A percentile compares a stretch with the other conserved stretches of the same genome.
These are phyloP conservation scores for Polyrhizophydium stewartii DNA, from an alignment of 371 early-diverging fungal species.

Conservation along the genomic window DNA sequence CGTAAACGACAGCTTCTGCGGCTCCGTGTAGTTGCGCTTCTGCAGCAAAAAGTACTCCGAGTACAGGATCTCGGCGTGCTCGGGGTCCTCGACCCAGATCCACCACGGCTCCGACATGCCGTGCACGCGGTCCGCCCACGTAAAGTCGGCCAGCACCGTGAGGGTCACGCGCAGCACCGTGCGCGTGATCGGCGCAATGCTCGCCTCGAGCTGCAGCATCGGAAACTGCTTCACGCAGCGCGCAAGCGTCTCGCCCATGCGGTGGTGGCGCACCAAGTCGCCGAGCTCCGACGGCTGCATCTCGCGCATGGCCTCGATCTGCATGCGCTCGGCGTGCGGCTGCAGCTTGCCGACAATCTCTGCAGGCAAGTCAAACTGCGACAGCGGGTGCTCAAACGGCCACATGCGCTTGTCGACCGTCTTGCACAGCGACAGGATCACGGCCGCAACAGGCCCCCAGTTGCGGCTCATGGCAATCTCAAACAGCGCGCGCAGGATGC, in stretches of 20 bases:
- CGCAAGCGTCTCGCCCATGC: conserved; percentile 71
- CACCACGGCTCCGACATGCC: conserved; percentile 88
- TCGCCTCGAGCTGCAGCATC: conserved; percentile 65
- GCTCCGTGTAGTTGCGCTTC: conserved; percentile 30
- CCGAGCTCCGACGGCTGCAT: conserved; percentile 84
- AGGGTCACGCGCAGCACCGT: conserved; percentile 80
- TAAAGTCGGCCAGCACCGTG: conserved; percentile 65
- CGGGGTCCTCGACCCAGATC: conserved; percentile 90
- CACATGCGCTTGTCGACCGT: conserved; percentile 90
- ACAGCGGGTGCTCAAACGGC: conserved; percentile 88
- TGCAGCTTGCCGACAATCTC: conserved; percentile 78
- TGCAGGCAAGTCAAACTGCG: conserved; percentile 74
- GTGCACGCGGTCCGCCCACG: conserved; percentile 88
- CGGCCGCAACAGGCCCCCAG: conserved; percentile 83
- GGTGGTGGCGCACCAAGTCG: conserved; percentile 71
- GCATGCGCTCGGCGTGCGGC: conserved; percentile 13
- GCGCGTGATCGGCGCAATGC: conserved; percentile 87
- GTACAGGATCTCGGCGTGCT: conserved; percentile 62
- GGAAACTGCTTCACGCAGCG: conserved; percentile 84
- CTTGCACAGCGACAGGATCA: conserved; percentile 79
- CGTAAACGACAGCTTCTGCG: conserved; percentile 62
- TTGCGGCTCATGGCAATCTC: conserved; percentile 87
- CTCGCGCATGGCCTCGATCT: conserved; percentile 72
- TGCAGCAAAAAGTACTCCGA: conserved; percentile 55
- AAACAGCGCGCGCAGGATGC: conserved; percentile 93